These are phyloP conservation scores for Trichoderma harzianum DNA, from an alignment of 2,329 filamentous ascomycete genomes.

Conservation along the genomic window DNA sequence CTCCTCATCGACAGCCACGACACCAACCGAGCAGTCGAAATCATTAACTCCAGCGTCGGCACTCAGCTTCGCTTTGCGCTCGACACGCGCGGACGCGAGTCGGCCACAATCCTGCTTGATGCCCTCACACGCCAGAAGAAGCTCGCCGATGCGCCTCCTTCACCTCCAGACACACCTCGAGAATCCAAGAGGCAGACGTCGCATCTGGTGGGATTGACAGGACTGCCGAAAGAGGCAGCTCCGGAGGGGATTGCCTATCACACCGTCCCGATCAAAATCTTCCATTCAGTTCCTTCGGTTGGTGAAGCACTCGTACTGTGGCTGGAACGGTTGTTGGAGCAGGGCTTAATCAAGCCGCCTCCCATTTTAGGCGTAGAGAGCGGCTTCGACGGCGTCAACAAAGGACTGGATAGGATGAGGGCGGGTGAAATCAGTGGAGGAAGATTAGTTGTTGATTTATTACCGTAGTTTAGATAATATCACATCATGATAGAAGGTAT, in stretches of 20 bases:
- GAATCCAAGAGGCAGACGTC: constrained; percentile 27
- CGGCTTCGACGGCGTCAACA: constrained; percentile 65
- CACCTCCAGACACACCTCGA: constrained; percentile 39
- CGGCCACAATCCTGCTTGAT: constrained; percentile 55
- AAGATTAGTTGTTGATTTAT: constrained; percentile 57
- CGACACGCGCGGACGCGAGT: constrained; percentile 65
- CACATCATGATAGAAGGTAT: neutral
- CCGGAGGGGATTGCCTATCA: constrained; percentile 52
- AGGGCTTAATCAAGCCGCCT: constrained; percentile 53
- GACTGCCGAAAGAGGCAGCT: constrained; percentile 56
- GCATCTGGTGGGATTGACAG: constrained; percentile 66
- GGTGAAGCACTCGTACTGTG: constrained; percentile 62
- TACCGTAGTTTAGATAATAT: neutral
- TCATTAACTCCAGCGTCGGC: constrained; percentile 58
- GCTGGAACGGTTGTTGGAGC: constrained; percentile 63
- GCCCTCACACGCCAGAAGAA: constrained; percentile 40
- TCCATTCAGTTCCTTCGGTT: constrained; percentile 63
- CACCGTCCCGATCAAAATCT: constrained; percentile 71
- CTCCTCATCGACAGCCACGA: constrained; percentile 65
- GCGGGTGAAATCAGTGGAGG: constrained; percentile 65
- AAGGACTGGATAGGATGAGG: constrained; percentile 62
- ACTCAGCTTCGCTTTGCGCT: constrained; percentile 62
- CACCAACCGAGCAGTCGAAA: constrained; percentile 59
- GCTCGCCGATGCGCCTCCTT: constrained; percentile 27
- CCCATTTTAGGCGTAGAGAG: constrained; percentile 63